Percentiles rank a stretch among this genome's conserved stretches.
Evolutionary conservation across 2,329 filamentous ascomycete genomes (phyloP).

Genomic region (Parastagonospora avenae): DNA sequence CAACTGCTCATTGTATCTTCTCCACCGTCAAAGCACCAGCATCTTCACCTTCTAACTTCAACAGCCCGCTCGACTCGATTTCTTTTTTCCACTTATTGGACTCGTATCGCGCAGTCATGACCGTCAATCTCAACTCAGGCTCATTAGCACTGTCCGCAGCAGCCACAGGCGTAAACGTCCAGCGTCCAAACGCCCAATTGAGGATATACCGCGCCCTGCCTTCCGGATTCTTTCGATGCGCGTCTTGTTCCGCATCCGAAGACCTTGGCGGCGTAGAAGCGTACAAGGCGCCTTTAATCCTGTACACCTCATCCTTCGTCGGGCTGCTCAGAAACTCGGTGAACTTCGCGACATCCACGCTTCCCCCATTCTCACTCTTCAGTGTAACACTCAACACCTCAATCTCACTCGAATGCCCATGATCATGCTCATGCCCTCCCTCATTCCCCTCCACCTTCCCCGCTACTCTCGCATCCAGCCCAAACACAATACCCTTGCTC

Average conservation of each 20-base stretch:
- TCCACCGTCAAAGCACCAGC: slow-evolving; percentile 28
- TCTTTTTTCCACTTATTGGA: slow-evolving; percentile 78
- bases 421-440: slow-evolving; percentile 49
- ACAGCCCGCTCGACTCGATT: slow-evolving; percentile 62
- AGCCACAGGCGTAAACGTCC: slow-evolving; percentile 77
- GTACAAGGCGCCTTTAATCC: slow-evolving; percentile 79
- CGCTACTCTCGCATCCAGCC: slow-evolving; percentile 82
- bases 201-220: slow-evolving; percentile 74
- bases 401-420: slow-evolving; percentile 79
- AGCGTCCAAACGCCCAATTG: slow-evolving; percentile 97
- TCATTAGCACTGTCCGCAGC: slow-evolving; percentile 52
- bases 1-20: slow-evolving; percentile 9
- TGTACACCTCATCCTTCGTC: slow-evolving; percentile 92
- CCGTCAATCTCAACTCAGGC: slow-evolving; percentile 69
- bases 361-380: slow-evolving; percentile 53
- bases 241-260: slow-evolving; percentile 45
- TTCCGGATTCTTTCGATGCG: slow-evolving; percentile 41
- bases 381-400: slow-evolving; percentile 87
- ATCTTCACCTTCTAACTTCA: slow-evolving; percentile 30
- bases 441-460: slow-evolving; percentile 52
- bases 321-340: slow-evolving; percentile 68
- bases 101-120: slow-evolving; percentile 75
- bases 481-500: slow-evolving; percentile 78
- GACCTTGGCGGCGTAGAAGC: slow-evolving; percentile 52
- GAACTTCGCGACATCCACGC: slow-evolving; percentile 63